phyloP scores from a whole-genome alignment of 108 stramenopile species.

The Cyclotella atomus region DNA sequence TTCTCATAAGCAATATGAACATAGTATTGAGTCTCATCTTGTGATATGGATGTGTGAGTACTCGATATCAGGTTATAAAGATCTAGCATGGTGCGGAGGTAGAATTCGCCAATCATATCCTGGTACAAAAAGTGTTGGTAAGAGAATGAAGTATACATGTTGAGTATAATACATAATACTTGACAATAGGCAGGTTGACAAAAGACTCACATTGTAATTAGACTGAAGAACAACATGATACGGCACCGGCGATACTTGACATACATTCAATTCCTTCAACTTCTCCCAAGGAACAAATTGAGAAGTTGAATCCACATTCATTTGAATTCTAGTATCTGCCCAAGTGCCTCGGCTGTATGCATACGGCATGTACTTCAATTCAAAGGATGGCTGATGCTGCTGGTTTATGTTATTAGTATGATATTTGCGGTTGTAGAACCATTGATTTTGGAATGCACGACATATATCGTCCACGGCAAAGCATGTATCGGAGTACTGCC shows the following conservation, averaged over 20 bases:
- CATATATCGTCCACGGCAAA: conserved; percentile 4
- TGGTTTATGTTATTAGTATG: neutral
- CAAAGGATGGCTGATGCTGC: neutral
- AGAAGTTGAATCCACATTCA: neutral
- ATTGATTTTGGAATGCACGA: neutral
- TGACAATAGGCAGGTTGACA: neutral
- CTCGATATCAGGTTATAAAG: neutral
- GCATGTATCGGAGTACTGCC: conserved; percentile 3
- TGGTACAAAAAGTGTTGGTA: no score
- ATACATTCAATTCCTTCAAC: neutral
- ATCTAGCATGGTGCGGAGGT: neutral
- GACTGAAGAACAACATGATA: conserved; percentile 5
- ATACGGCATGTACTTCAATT: neutral
- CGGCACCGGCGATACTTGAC: neutral
- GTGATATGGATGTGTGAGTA: neutral
- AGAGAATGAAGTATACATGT: neutral
- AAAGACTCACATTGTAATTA: neutral
- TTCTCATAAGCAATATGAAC: neutral
- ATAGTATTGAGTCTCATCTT: neutral
- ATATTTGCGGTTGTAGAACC: neutral
- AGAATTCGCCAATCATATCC: conserved; percentile 15
- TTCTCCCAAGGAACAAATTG: neutral
- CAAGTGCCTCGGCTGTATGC: neutral
- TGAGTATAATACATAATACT: neutral
- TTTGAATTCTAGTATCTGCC: neutral